phyloP scores from a whole-genome alignment of 2,329 filamentous ascomycete genomes.

The Trichophyton rubrum region DNA sequence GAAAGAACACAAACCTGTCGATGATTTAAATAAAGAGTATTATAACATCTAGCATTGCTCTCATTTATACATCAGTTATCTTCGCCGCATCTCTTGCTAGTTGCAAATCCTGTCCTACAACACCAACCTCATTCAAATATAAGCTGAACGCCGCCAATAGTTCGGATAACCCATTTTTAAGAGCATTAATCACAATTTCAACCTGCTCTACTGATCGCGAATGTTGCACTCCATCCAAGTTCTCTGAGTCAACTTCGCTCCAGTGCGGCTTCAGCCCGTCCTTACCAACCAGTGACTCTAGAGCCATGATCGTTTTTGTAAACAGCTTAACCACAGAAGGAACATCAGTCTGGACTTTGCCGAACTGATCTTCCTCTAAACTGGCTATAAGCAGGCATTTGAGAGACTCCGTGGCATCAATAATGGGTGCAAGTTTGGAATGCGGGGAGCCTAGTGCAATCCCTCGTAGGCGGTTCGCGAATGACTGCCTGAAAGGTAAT shows the following conservation, averaged over 20 bases:
- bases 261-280: slow-evolving; percentile 50
- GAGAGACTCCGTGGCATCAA: slow-evolving; percentile 60
- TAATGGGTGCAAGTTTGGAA: slow-evolving; percentile 54
- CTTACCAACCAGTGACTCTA: slow-evolving; percentile 52
- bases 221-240: slow-evolving; percentile 21
- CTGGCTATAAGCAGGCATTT: slow-evolving; percentile 59
- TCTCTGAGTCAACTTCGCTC: slow-evolving; percentile 55
- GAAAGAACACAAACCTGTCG: not conserved
- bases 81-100: slow-evolving; percentile 53
- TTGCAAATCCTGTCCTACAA: slow-evolving; percentile 59
- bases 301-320: slow-evolving; percentile 52
- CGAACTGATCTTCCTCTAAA: slow-evolving; percentile 67
- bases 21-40: not conserved
- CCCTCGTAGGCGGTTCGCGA: slow-evolving; percentile 50
- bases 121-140: slow-evolving; percentile 57
- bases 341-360: slow-evolving; percentile 74
- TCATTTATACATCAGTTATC: not conserved
- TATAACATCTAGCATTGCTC: not conserved
- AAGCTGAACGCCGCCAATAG: slow-evolving; percentile 61
- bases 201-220: slow-evolving; percentile 47
- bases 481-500: slow-evolving; percentile 56
- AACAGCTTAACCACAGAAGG: slow-evolving; percentile 60
- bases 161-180: slow-evolving; percentile 53
- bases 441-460: slow-evolving; percentile 63
- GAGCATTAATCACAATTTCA: slow-evolving; percentile 51